These are phyloP conservation scores for Leptomonas pyrrhocoris DNA, from an alignment of 208 protist genomes.

Conservation along the genomic window DNA sequence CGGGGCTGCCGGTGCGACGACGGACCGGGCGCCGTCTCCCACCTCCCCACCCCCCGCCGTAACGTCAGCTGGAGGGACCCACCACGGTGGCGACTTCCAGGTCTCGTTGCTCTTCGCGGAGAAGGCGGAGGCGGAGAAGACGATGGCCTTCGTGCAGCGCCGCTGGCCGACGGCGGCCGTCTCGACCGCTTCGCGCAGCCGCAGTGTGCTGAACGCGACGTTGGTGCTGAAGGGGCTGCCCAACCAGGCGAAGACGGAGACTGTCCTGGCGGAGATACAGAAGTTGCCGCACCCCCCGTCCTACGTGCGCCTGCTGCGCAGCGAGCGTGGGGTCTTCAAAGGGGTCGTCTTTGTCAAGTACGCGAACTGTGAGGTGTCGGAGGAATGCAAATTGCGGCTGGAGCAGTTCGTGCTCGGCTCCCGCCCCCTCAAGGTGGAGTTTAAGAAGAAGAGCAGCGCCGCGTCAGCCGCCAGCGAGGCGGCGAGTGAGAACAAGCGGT, in stretches of 20 bases:
- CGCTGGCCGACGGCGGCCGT: conserved; percentile 64
- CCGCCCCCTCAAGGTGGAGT: conserved; percentile 77
- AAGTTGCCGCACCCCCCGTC: conserved; percentile 66
- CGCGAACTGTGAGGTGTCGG: conserved; percentile 90
- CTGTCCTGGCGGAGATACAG: conserved; percentile 63
- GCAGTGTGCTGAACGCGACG: conserved; percentile 65
- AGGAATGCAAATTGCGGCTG: conserved; percentile 90
- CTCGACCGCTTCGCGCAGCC: conserved; percentile 56
- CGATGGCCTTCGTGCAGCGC: conserved; percentile 51
- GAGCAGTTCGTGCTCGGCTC: conserved; percentile 67
- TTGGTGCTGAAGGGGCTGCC: conserved; percentile 85
- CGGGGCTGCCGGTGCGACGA: no score
- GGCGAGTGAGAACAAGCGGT: conserved; percentile 31
- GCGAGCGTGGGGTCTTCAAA: conserved; percentile 84
- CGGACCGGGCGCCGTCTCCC: background rate
- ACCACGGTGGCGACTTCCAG: conserved; percentile 43
- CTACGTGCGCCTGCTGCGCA: conserved; percentile 82
- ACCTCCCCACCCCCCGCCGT: background rate
- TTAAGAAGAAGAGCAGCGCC: conserved; percentile 75
- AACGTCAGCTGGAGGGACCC: conserved; percentile 1
- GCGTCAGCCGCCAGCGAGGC: conserved; percentile 10
- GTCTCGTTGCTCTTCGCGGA: conserved; percentile 79
- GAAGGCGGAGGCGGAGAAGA: conserved; percentile 70
- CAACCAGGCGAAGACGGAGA: conserved; percentile 66
- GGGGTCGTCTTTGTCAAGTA: conserved; percentile 86